phyloP scores from a whole-genome alignment of 73 alveolate species.

The Durusdinium trenchii region DNA sequence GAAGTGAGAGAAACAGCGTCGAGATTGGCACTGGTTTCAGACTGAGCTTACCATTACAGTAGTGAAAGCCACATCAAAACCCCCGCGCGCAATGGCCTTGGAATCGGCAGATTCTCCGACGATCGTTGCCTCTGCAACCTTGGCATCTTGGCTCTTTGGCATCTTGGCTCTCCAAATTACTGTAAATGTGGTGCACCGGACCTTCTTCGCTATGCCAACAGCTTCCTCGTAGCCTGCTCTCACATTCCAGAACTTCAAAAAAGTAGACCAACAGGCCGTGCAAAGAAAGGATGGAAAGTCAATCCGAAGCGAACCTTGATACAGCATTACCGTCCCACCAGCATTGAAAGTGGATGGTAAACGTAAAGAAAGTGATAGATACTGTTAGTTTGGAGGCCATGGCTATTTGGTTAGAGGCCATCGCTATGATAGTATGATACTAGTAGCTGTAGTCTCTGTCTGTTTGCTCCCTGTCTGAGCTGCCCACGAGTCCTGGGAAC shows the following conservation, averaged over 20 bases:
- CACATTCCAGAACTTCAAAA: too few relatives aligned
- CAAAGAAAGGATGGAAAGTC: neutral
- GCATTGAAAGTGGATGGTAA: too few relatives aligned
- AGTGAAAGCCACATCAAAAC: too few relatives aligned
- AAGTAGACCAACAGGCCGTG: neutral
- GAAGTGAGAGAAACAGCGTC: too few relatives aligned
- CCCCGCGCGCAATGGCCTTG: too few relatives aligned
- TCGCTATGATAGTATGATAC: neutral
- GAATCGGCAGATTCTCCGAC: slow-evolving; percentile 37
- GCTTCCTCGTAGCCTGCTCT: slow-evolving; percentile 39
- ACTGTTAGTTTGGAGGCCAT: neutral
- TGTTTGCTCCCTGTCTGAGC: neutral
- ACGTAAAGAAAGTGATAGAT: neutral
- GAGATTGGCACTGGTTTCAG: too few relatives aligned
- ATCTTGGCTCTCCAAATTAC: too few relatives aligned
- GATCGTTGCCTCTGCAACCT: neutral
- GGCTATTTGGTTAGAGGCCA: neutral
- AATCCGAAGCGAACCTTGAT: neutral
- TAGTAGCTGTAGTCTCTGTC: neutral
- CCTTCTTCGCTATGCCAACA: slow-evolving; percentile 49
- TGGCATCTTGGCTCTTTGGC: neutral
- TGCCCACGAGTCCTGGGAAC: slow-evolving; percentile 49
- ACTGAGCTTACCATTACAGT: too few relatives aligned
- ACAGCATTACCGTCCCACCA: neutral
- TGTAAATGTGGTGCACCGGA: too few relatives aligned